These are phyloP conservation scores for Bacidia rubella DNA, from an alignment of 495 filamentous ascomycete genomes.

Conservation along the genomic window DNA sequence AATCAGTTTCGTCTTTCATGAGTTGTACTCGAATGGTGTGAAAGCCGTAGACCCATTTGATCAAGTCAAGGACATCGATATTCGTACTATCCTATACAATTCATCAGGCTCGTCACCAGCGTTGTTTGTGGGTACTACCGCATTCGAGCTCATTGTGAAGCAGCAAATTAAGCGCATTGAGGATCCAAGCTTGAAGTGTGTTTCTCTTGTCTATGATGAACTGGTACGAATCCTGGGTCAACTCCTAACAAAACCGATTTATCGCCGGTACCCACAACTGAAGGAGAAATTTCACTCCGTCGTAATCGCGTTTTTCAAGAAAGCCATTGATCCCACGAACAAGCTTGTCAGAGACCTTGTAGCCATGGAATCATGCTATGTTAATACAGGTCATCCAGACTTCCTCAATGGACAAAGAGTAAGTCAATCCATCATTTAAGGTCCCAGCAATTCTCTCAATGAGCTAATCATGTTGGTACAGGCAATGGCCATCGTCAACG, in stretches of 20 bases:
- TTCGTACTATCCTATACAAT: constrained; percentile 93
- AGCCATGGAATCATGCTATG: constrained; percentile 88
- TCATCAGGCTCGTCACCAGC: constrained; percentile 95
- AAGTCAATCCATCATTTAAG: constrained; percentile 20
- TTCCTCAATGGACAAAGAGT: constrained; percentile 90
- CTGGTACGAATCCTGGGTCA: constrained; percentile 88
- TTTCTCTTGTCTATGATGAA: constrained; percentile 94
- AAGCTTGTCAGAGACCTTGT: constrained; percentile 93
- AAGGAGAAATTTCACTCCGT: constrained; percentile 96
- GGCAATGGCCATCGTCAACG: constrained; percentile 97
- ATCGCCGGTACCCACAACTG: constrained; percentile 78
- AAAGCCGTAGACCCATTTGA: constrained; percentile 98
- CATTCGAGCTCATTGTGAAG: constrained; percentile 97
- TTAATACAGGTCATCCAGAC: constrained; percentile 98
- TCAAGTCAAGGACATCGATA: constrained; percentile 92
- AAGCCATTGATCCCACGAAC: constrained; percentile 91
- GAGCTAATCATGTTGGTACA: constrained; percentile 18
- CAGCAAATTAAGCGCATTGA: constrained; percentile 95
- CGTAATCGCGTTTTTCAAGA: constrained; percentile 95
- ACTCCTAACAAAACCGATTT: constrained; percentile 75
- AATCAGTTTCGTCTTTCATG: constrained; percentile 99
- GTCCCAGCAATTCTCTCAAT: background rate
- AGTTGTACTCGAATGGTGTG: constrained; percentile 93
- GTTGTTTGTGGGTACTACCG: constrained; percentile 92
- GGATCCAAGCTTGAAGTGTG: constrained; percentile 93